Conservation (phyloP, 2,329 filamentous ascomycete species). For the Venturia effusa region DNA sequence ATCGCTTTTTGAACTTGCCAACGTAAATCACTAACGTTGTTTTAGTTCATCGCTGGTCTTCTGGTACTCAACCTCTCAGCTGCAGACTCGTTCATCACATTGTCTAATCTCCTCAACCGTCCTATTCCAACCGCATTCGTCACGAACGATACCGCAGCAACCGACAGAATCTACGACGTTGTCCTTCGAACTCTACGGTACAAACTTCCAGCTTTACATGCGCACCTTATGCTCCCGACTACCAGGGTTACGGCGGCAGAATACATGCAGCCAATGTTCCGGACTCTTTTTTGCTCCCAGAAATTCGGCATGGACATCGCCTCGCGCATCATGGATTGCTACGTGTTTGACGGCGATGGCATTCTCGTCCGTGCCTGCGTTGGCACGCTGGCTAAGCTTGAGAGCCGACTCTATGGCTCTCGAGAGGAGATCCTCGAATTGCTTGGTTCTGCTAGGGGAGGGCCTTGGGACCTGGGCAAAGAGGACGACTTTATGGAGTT, state of each 20-base stretch:
- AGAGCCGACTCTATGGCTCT: conserved; percentile 38
- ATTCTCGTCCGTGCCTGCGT: conserved; percentile 61
- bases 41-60: conserved; percentile 58
- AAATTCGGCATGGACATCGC: conserved; percentile 61
- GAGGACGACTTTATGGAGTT: conserved; percentile 30
- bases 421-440: conserved; percentile 32
- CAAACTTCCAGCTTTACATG: conserved; percentile 54
- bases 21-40: background rate
- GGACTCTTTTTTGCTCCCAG: conserved; percentile 43
- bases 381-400: conserved; percentile 47
- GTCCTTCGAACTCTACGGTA: conserved; percentile 55
- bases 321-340: conserved; percentile 68
- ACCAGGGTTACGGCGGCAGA: conserved; percentile 26
- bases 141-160: conserved; percentile 57
- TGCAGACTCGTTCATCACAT: conserved; percentile 55
- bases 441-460: conserved; percentile 22
- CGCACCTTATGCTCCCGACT: conserved; percentile 46
- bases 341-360: conserved; percentile 70
- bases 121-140: conserved; percentile 66
- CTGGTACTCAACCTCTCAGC: conserved; percentile 60
- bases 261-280: conserved; percentile 53
- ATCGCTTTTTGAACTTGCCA: background rate
- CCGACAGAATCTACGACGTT: conserved; percentile 56
- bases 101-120: conserved; percentile 70
- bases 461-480: conserved; percentile 16